Evolutionary conservation across 139 green algal genomes (phyloP).

Genomic region (Closterium sp.): DNA sequence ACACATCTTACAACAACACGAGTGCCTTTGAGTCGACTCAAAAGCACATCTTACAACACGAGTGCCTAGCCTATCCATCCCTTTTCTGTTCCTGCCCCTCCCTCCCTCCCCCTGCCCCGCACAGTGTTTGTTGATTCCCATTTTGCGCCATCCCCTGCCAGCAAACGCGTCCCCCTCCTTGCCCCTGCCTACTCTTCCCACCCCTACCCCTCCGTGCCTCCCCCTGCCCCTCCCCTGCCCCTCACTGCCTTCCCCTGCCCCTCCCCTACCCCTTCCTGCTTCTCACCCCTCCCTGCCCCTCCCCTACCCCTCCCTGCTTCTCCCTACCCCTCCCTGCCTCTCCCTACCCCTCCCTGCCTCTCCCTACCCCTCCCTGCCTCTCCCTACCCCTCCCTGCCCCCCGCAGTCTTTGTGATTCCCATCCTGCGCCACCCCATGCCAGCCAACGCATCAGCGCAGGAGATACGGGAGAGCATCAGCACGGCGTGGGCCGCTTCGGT

Average conservation of each 20-base stretch:
- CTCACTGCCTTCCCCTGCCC: background rate
- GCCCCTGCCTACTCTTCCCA: background rate
- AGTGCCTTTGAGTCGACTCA: no score
- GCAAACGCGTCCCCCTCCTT: background rate
- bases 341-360: background rate
- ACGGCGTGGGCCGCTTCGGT: no score
- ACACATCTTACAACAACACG: no score
- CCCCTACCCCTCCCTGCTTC: background rate
- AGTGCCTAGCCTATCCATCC: no score
- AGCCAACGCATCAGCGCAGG: no score
- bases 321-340: background rate
- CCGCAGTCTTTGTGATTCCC: background rate
- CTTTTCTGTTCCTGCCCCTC: no score
- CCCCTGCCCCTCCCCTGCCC: background rate
- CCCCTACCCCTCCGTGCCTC: background rate
- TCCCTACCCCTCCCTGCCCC: background rate
- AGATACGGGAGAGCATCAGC: no score
- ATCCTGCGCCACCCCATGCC: background rate
- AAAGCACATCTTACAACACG: no score
- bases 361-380: background rate
- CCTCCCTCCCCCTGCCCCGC: no score
- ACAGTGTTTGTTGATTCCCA: background rate
- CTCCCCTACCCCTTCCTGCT: background rate
- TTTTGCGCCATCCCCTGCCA: background rate
- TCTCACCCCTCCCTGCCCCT: background rate